Percentiles rank a stretch among this genome's conserved stretches.
These are phyloP conservation scores for Microascus cirrosus DNA, from an alignment of 2,329 filamentous ascomycete species.

Conservation along the genomic window DNA sequence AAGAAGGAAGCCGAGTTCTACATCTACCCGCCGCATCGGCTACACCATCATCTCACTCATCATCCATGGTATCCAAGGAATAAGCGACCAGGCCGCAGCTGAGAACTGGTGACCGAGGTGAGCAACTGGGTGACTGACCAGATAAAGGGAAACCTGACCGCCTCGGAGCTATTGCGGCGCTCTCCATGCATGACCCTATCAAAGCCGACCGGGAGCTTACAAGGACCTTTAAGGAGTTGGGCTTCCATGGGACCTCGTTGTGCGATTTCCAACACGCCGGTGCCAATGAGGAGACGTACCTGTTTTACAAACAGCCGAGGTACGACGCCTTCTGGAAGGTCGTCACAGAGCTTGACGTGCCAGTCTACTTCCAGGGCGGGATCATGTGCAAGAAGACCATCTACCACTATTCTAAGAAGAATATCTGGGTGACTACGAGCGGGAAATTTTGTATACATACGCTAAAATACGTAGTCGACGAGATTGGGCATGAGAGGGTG, in stretches of 20 bases:
- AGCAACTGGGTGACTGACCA: not conserved
- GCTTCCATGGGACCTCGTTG: not conserved
- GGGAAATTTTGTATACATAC: not conserved
- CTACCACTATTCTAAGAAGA: not conserved
- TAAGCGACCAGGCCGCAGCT: not conserved
- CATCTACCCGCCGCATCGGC: not conserved
- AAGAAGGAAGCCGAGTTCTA: not conserved
- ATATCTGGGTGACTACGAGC: not conserved
- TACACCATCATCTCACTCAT: not conserved
- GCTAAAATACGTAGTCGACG: conserved; percentile 1
- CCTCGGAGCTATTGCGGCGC: conserved; percentile 15
- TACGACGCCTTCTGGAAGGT: conserved; percentile 18
- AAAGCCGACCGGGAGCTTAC: conserved; percentile 17
- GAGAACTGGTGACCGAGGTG: not conserved
- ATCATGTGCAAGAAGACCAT: not conserved
- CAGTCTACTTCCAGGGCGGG: conserved; percentile 33
- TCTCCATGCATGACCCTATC: conserved; percentile 17
- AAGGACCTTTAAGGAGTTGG: conserved; percentile 11
- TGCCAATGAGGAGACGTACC: conserved; percentile 12
- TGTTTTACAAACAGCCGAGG: conserved; percentile 17
- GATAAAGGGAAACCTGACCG: conserved; percentile 4
- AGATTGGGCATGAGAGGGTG: not conserved
- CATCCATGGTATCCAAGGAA: not conserved
- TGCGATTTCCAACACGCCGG: conserved; percentile 5
- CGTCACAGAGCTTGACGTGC: conserved; percentile 32